Base-by-base conservation (phyloP, 2,329 filamentous ascomycete genomes). In the Hypoxylon sp. region DNA sequence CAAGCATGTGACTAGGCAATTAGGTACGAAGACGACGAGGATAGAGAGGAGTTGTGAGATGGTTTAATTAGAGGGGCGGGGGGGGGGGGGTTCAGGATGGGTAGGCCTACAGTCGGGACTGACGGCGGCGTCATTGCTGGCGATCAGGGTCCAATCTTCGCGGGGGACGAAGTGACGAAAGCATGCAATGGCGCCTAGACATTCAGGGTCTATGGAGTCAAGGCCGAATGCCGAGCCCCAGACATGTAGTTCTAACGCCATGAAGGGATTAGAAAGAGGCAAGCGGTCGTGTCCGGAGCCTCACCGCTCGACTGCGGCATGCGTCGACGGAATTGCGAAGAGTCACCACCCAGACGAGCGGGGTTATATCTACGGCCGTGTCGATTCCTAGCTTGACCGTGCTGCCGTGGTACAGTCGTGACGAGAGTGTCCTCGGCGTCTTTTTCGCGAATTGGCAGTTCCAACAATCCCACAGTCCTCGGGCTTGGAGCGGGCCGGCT, bases 151-250 rank as follows among this genome's bases (percentile, higher is more conserved):
- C 89, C 90, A 96, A 41, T 72, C 72, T 66, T 83, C 76, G 43
- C 79, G 72, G 29, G 84, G 82, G 20, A 91, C 78, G 55, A 82
- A 82, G 67, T 85, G 79, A 59, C 85, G 83, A 55, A 96, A 81
- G 72, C 93, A 93, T 49, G 90, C 86, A 65, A 97, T 86, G 38
- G 89, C 82, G 23, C 93, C 93, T 59, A 96, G 85, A 72, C 93
- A 98, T 79, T 96, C 91, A 41, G 94, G 82, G 70, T 98, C 93
- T 69, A 98, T 89, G 38, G 95, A 98, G 11, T 94, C 88, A 40
- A 97, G 84, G 35, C 87, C 88, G 74, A 97, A 96, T 35, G 91
- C 93, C 51, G 92, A 88, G 46, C 93, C 93, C 89, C 93, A 96
- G 70, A 97, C 84, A 76, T 97, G 90, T 58, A 99, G 84, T 77